phyloP scores from a whole-genome alignment of 176 grass and related monocot species.

The Themeda triandra region DNA sequence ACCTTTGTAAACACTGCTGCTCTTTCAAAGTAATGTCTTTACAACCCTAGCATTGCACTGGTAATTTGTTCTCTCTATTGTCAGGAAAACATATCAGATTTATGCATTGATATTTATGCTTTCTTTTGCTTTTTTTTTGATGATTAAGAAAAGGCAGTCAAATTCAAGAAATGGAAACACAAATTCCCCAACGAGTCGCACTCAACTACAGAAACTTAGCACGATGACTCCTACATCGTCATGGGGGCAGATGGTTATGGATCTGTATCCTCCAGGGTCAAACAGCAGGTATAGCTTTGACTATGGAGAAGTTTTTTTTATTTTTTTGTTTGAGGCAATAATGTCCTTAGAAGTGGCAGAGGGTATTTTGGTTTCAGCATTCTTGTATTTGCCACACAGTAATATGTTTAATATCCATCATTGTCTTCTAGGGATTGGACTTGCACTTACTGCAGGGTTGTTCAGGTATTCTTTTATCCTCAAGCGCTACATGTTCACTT shows the following conservation, averaged over 20 bases:
- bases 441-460: slow-evolving; percentile 77
- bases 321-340: neutral
- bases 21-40: slow-evolving; percentile 77
- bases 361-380: neutral
- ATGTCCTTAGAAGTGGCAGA: neutral
- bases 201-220: slow-evolving; percentile 51
- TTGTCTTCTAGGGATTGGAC: slow-evolving; percentile 84
- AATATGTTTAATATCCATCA: slow-evolving; percentile 20
- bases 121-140: slow-evolving; percentile 67
- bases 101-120: slow-evolving; percentile 44
- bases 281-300: slow-evolving; percentile 56
- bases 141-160: slow-evolving; percentile 99
- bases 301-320: neutral
- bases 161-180: slow-evolving; percentile 69
- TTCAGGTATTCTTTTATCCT: slow-evolving; percentile 61
- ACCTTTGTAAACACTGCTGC: slow-evolving; percentile 60
- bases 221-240: slow-evolving; percentile 30
- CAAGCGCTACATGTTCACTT: slow-evolving; percentile 7
- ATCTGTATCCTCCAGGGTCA: slow-evolving; percentile 81
- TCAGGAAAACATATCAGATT: neutral
- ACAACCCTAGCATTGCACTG: slow-evolving; percentile 5
- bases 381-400: slow-evolving; percentile 14
- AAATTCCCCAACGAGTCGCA: slow-evolving; percentile 23
- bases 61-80: slow-evolving; percentile 1
- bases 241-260: slow-evolving; percentile 67